A percentile compares a stretch with the other conserved stretches of the same genome.
phyloP scores from a whole-genome alignment of 768 basidiomycete genomes.

The Lactifluus hygrophoroides region DNA sequence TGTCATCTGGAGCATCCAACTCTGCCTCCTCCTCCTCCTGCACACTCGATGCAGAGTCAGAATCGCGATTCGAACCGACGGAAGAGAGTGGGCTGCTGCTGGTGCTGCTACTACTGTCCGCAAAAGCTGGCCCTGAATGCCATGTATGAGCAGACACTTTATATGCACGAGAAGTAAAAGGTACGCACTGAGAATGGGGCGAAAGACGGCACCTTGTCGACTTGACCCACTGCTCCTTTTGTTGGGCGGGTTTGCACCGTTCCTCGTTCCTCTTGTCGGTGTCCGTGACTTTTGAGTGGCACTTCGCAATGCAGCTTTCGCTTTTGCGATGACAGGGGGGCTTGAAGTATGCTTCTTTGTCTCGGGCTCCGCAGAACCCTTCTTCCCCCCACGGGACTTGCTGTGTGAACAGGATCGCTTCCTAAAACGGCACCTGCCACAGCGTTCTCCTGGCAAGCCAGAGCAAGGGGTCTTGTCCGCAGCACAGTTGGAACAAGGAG shows the following conservation, averaged over 20 bases:
- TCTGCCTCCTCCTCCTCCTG: neutral
- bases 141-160: neutral
- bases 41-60: neutral
- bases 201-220: neutral
- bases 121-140: neutral
- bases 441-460: slow-evolving; percentile 10
- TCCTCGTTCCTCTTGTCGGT: neutral
- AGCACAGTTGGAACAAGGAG: neutral
- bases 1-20: slow-evolving; percentile 5
- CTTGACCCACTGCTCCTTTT: neutral
- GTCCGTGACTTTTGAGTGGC: neutral
- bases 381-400: neutral
- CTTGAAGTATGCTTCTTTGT: neutral
- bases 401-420: slow-evolving; percentile 5
- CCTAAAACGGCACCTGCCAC: slow-evolving; percentile 12
- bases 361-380: neutral
- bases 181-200: neutral
- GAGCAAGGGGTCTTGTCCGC: slow-evolving; percentile 3
- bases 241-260: neutral
- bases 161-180: neutral
- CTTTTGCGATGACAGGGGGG: neutral
- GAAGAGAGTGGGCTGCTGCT: slow-evolving; percentile 14
- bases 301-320: neutral
- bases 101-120: neutral
- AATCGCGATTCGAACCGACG: neutral